Conservation (phyloP, 768 basidiomycete species). For the Macrolepiota albuminosa region DNA sequence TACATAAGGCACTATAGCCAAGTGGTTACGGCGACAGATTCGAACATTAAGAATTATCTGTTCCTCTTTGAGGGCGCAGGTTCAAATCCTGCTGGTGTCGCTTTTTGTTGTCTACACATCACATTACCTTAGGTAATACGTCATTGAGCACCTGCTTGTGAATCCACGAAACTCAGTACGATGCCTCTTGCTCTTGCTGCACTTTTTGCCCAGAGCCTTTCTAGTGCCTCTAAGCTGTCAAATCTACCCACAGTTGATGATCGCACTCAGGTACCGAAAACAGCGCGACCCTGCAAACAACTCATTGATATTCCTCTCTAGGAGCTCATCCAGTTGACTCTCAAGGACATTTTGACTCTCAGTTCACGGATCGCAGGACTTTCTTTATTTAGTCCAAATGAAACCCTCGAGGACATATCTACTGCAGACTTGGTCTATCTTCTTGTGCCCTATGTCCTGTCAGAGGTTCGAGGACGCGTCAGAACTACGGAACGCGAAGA, state of each 20-base stretch:
- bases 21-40: conserved; percentile 79
- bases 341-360: conserved; percentile 52
- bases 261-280: conserved; percentile 33
- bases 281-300: not conserved
- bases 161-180: not conserved
- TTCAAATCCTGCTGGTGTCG: not conserved
- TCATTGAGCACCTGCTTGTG: not conserved
- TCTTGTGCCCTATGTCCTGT: conserved; percentile 60
- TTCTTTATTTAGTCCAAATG: conserved; percentile 80
- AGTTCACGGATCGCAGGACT: conserved; percentile 52
- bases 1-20: conserved; percentile 43
- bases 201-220: conserved; percentile 33
- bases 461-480: conserved; percentile 61
- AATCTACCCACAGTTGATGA: conserved; percentile 37
- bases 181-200: conserved; percentile 28
- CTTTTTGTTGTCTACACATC: not conserved
- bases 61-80: not conserved
- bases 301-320: conserved; percentile 21
- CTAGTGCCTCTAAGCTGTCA: conserved; percentile 32
- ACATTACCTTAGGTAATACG: not conserved
- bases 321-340: conserved; percentile 53
- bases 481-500: conserved; percentile 51
- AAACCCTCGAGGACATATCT: conserved; percentile 76
- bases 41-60: conserved; percentile 26
- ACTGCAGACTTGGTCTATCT: conserved; percentile 75